Conservation (phyloP, 306 rosid genomes). For the Castanopsis chinensis region DNA sequence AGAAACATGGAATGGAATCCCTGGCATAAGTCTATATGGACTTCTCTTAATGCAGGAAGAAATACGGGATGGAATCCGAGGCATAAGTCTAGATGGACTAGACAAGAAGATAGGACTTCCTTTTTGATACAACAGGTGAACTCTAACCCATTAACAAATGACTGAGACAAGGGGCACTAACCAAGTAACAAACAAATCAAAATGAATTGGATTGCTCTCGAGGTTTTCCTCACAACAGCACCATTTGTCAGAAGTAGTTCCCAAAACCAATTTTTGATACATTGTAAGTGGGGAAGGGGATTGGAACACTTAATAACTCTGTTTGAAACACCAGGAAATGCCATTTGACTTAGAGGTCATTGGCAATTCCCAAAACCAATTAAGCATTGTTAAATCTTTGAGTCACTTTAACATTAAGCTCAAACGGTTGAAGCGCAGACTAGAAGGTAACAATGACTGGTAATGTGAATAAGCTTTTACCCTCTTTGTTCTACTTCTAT, state of each 20-base stretch:
- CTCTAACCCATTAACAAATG: not conserved
- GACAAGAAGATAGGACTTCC: not conserved
- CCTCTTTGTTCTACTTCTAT: conserved; percentile 3
- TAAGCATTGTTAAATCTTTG: conserved; percentile 1
- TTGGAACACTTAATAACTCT: too few relatives aligned
- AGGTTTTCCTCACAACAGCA: conserved; percentile 7
- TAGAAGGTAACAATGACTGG: conserved; percentile 10
- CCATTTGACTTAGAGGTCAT: too few relatives aligned
- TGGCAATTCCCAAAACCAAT: not conserved
- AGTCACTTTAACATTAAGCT: not conserved
- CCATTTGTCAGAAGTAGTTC: conserved; percentile 13
- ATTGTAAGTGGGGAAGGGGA: too few relatives aligned
- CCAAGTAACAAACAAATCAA: not conserved
- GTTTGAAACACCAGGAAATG: too few relatives aligned
- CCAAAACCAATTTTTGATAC: not conserved
- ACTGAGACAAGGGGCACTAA: not conserved
- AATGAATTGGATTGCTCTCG: not conserved
- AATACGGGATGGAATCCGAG: not conserved
- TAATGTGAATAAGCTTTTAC: conserved; percentile 8
- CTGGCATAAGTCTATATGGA: too few relatives aligned
- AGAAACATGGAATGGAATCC: not conserved
- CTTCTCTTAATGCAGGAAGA: not conserved
- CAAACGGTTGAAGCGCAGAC: not conserved
- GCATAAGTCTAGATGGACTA: not conserved
- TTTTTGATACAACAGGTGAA: not conserved